These are phyloP conservation scores for Scutellaria galericulata DNA, from an alignment of 257 asterid genomes.

Conservation along the genomic window DNA sequence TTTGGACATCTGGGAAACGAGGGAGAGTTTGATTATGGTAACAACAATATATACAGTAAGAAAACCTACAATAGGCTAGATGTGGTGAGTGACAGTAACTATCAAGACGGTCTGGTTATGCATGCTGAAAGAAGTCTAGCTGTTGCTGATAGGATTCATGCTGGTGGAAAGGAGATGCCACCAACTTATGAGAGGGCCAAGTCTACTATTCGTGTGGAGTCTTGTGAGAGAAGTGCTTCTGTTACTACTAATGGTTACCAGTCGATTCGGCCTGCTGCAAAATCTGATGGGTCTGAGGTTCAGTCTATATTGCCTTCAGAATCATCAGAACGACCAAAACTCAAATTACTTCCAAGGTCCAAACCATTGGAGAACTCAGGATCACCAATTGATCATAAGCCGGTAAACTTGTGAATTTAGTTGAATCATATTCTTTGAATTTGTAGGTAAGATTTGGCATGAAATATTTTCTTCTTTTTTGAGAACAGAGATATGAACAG, in stretches of 20 bases:
- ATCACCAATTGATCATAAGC: constrained; percentile 49
- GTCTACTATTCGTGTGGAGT: constrained; percentile 46
- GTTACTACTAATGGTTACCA: constrained; percentile 44
- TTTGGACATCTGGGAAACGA: constrained; percentile 46
- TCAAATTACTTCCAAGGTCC: constrained; percentile 91
- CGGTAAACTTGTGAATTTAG: constrained; percentile 47
- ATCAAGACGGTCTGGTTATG: constrained; percentile 42
- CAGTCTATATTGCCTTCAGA: constrained; percentile 55
- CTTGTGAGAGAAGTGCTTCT: constrained; percentile 48
- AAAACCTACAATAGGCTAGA: constrained; percentile 45
- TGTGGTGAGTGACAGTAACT: constrained; percentile 40
- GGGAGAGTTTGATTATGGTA: constrained; percentile 43
- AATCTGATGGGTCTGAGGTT: constrained; percentile 47
- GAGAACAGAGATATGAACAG: constrained; percentile 53
- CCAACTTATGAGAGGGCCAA: constrained; percentile 52
- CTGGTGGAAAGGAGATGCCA: constrained; percentile 49
- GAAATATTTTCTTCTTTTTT: constrained; percentile 23
- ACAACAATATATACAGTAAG: constrained; percentile 35
- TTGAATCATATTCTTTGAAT: constrained; percentile 8
- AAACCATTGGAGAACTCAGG: constrained; percentile 72
- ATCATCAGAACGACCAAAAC: constrained; percentile 72
- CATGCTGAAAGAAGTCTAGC: constrained; percentile 60
- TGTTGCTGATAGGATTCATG: constrained; percentile 52
- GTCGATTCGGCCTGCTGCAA: constrained; percentile 38
- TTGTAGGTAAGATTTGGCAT: constrained; percentile 1